A percentile compares a stretch with the other conserved stretches of the same genome.
These are phyloP conservation scores for Kodamaea suecica DNA, from an alignment of 1,139 yeast species.

Conservation along the genomic window DNA sequence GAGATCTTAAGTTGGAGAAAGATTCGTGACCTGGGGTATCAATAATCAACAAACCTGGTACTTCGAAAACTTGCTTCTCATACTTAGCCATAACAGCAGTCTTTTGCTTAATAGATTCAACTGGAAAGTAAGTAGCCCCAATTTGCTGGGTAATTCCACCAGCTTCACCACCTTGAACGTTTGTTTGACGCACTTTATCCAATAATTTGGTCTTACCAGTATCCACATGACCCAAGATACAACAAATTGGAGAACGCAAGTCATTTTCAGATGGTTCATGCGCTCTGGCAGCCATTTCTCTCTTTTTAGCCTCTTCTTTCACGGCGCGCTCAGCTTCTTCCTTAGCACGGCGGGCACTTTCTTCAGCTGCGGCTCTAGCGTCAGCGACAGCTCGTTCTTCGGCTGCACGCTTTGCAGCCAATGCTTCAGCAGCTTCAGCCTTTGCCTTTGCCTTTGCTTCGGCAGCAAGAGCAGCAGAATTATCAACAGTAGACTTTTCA, in stretches of 20 bases:
- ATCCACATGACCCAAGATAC: slow-evolving; percentile 99
- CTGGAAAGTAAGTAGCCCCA: slow-evolving; percentile 99
- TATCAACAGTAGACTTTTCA: slow-evolving; percentile 6
- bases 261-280: slow-evolving; percentile 37
- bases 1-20: slow-evolving; percentile 92
- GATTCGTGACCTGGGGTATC: slow-evolving; percentile 99
- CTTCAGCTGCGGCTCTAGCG: slow-evolving; percentile 24
- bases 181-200: slow-evolving; percentile 97
- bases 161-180: slow-evolving; percentile 99
- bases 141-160: slow-evolving; percentile 99
- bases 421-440: slow-evolving; percentile 12
- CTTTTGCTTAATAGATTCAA: slow-evolving; percentile 85
- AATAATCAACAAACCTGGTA: slow-evolving; percentile 92
- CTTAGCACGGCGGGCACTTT: slow-evolving; percentile 19
- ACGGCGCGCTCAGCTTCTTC: slow-evolving; percentile 23
- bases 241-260: slow-evolving; percentile 96
- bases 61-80: slow-evolving; percentile 85
- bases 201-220: slow-evolving; percentile 97
- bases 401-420: slow-evolving; percentile 18
- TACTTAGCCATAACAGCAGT: slow-evolving; percentile 86
- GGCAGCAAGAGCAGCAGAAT: slow-evolving; percentile 13
- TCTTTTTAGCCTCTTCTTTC: slow-evolving; percentile 33
- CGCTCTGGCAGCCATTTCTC: slow-evolving; percentile 15
- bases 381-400: slow-evolving; percentile 13
- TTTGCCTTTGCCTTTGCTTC: slow-evolving; percentile 14